phyloP scores from a whole-genome alignment of 345 rosid species.

The Triadica sebifera region DNA sequence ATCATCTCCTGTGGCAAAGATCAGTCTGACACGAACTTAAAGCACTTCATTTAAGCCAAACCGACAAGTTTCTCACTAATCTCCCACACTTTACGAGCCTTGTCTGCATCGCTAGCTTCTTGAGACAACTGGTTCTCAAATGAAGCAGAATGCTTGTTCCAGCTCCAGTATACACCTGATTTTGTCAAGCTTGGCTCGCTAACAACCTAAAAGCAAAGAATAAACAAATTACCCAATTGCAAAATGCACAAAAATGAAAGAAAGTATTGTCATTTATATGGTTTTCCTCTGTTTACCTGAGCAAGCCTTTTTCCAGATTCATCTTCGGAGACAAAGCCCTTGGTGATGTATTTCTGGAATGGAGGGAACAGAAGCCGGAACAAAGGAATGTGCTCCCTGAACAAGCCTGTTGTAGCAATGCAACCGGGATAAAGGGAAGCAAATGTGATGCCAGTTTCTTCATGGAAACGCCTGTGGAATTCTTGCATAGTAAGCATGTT shows the following conservation, averaged over 20 bases:
- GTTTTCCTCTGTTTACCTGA: constrained; percentile 49
- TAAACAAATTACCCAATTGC: constrained; percentile 5
- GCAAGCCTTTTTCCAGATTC: constrained; percentile 94
- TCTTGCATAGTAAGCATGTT: constrained; percentile 97
- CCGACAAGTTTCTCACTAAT: constrained; percentile 95
- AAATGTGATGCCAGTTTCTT: constrained; percentile 78
- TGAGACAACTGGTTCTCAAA: constrained; percentile 90
- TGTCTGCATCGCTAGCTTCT: constrained; percentile 82
- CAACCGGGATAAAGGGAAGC: constrained; percentile 98
- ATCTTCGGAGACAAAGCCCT: constrained; percentile 88
- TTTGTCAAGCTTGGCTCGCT: constrained; percentile 83
- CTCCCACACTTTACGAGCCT: constrained; percentile 96
- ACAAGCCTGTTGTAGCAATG: constrained; percentile 95
- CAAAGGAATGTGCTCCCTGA: constrained; percentile 91
- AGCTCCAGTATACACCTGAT: constrained; percentile 97
- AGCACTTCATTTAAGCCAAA: constrained; percentile 47
- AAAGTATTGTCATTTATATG: too few relatives aligned
- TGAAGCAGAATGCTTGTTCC: constrained; percentile 93
- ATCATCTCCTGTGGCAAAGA: constrained; percentile 28
- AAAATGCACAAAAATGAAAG: not conserved
- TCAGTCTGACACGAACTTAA: not conserved
- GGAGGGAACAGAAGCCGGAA: constrained; percentile 92
- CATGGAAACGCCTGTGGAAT: constrained; percentile 88
- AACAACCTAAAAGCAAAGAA: constrained; percentile 52
- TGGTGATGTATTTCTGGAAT: constrained; percentile 94